Conservation (phyloP, 345 rosid genomes). For the Trapa incisa region DNA sequence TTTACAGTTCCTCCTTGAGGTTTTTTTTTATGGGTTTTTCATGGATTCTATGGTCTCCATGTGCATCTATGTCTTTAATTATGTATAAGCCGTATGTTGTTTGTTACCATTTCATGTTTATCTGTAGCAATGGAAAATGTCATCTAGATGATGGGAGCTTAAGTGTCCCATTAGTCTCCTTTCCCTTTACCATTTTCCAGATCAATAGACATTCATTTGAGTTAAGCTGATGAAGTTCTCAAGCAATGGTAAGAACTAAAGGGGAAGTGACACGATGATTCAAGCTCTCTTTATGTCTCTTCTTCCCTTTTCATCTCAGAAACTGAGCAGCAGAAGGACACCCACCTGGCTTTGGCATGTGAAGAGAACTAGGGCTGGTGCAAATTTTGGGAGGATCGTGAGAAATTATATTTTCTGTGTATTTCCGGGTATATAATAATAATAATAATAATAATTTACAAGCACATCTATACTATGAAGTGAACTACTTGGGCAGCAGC, state of each 20-base stretch:
- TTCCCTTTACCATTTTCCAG: too few relatives aligned
- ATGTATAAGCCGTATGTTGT: not conserved
- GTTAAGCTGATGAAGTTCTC: too few relatives aligned
- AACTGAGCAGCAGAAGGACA: not conserved
- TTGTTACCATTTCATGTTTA: not conserved
- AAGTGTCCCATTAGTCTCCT: too few relatives aligned
- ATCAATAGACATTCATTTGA: too few relatives aligned
- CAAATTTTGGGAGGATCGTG: not conserved
- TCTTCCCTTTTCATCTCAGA: not conserved
- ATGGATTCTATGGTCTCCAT: slow-evolving; percentile 8
- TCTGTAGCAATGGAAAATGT: too few relatives aligned
- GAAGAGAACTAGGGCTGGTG: not conserved
- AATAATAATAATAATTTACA: not conserved
- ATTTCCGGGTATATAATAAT: not conserved
- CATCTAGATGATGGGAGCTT: too few relatives aligned
- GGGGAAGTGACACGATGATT: not conserved
- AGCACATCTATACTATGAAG: not conserved
- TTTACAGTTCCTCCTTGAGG: not conserved
- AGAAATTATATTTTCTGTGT: not conserved
- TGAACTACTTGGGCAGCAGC: not conserved
- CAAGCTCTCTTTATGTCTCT: not conserved
- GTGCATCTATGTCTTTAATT: not conserved
- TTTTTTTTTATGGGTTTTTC: slow-evolving; percentile 7
- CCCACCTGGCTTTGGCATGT: not conserved
- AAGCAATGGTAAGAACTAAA: not conserved